Evolutionary conservation across 495 filamentous ascomycete species (phyloP), one percentile per base, ranked within the genome.

Genomic region (Emericellopsis terricola): DNA sequence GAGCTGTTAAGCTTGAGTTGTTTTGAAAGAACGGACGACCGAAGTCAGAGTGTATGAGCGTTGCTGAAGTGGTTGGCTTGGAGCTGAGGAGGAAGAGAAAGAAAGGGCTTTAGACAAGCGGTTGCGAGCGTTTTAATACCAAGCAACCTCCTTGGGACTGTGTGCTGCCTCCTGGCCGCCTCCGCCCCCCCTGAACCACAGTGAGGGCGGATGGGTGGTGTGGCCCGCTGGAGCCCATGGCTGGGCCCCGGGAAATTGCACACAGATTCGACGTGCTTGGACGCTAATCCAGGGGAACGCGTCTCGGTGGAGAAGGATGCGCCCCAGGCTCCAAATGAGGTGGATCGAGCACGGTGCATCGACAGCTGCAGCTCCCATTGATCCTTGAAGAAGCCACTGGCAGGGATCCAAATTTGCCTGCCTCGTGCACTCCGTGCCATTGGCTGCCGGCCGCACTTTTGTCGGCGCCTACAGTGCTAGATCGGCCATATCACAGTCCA

Each of bases 11-110:
- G 43, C 49, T 48, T 48, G 45, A 28, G 42, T 41, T 31, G 48
- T 46, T 47, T 52, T 42, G 39, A 55, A 61, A 60, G 57, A 61
- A 49, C 63, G 58, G 59, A 63, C 56, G 56, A 61, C 60, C 56
- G 52, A 64, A 56, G 59, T 55, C 57, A 58, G 58, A 35, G 47
- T 40, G 47, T n/a, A n/a, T n/a, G n/a, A n/a, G n/a, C n/a, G n/a
- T n/a, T n/a, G n/a, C n/a, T n/a, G n/a, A n/a, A n/a, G n/a, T n/a
- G n/a, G n/a, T n/a, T n/a, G n/a, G n/a, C n/a, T n/a, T n/a, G n/a
- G 43, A 53, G 41, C 51, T 45, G 42, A 45, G 39, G 52, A 55
- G 47, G 50, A 49, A 36, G 37, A 46, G 33, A 38, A 31, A 40
- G 40, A 45, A 33, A 31, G 40, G 35, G 21, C 8, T 11, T 3